phyloP scores from a whole-genome alignment of 306 rosid genomes.

The Vigna angularis region DNA sequence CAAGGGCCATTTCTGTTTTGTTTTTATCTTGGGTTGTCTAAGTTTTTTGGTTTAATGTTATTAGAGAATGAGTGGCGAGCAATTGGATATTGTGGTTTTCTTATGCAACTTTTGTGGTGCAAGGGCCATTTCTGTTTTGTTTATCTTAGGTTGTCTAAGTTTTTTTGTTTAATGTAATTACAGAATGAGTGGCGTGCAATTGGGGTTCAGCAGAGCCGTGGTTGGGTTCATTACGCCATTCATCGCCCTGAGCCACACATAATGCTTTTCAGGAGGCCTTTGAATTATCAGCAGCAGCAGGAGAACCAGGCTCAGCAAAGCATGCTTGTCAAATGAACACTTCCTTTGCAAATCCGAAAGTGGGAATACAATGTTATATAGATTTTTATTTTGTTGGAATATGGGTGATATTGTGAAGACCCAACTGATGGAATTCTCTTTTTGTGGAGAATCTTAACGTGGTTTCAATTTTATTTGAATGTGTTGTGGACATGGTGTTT shows the following conservation, averaged over 20 bases:
- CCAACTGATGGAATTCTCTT: constrained; percentile 52
- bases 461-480: constrained; percentile 20
- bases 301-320: constrained; percentile 76
- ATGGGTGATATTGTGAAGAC: constrained; percentile 32
- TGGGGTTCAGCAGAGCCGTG: constrained; percentile 98
- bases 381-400: constrained; percentile 40
- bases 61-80: constrained; percentile 91
- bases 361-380: constrained; percentile 33
- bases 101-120: background rate
- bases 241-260: constrained; percentile 98
- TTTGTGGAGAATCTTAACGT: constrained; percentile 54
- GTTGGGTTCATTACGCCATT: constrained; percentile 96
- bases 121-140: background rate
- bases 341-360: constrained; percentile 38
- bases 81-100: constrained; percentile 52
- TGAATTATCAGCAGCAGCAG: constrained; percentile 88
- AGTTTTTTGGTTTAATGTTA: constrained; percentile 4
- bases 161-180: constrained; percentile 4
- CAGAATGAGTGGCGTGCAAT: constrained; percentile 96
- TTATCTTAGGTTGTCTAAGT: background rate
- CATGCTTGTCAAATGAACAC: constrained; percentile 64
- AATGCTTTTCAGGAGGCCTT: constrained; percentile 97
- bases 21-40: background rate
- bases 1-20: background rate
- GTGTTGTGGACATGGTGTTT: background rate